Conservation (phyloP, 169 alveolate species). For the Eimeria sp. region DNA sequence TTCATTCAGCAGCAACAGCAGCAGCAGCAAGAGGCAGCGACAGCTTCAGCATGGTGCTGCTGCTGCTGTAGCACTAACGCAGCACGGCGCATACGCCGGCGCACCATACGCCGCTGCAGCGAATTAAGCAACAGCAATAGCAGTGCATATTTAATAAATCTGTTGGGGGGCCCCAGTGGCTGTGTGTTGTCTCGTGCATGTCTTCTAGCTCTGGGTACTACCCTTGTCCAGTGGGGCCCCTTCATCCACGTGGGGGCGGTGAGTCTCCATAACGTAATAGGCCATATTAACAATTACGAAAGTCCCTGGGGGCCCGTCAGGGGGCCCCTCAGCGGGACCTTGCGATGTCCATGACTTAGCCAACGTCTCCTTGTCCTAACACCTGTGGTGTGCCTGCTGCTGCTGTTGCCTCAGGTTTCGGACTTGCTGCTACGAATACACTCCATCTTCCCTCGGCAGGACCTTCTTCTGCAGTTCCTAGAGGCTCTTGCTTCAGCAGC, state of each 20-base stretch:
- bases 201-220: neutral
- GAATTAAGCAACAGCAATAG: neutral
- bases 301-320: neutral
- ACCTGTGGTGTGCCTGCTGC: slow-evolving; percentile 13
- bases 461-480: slow-evolving; percentile 8
- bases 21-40: slow-evolving; percentile 43
- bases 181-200: neutral
- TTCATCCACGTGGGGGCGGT: neutral
- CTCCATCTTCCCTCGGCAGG: neutral
- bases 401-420: slow-evolving; percentile 6
- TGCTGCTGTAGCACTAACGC: slow-evolving; percentile 15
- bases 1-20: neutral
- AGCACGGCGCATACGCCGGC: slow-evolving; percentile 1
- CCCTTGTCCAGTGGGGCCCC: slow-evolving; percentile 23
- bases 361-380: neutral
- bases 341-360: neutral
- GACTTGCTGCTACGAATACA: slow-evolving; percentile 22
- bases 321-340: too few species aligned
- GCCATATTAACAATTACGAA: too few species aligned
- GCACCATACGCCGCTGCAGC: neutral
- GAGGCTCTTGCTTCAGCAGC: slow-evolving; percentile 15
- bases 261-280: too few species aligned
- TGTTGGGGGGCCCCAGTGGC: neutral
- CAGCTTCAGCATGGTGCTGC: slow-evolving; percentile 16
- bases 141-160: neutral